These are phyloP conservation scores for Colletotrichum sp. DNA, from an alignment of 2,329 filamentous ascomycete species.

Conservation along the genomic window DNA sequence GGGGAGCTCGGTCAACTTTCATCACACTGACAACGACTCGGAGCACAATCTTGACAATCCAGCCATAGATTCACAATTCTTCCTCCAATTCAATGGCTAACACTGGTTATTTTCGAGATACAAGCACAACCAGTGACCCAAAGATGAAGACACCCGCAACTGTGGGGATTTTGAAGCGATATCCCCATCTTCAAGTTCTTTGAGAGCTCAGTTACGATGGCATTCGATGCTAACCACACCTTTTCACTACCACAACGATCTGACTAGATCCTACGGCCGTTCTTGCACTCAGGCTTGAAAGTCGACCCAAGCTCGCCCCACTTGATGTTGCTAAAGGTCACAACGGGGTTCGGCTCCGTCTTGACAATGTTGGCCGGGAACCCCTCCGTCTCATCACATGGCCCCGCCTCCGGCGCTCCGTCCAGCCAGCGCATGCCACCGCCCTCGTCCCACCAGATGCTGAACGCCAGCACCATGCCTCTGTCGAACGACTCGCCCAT, in stretches of 20 bases:
- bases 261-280: not conserved
- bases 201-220: not conserved
- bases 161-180: not conserved
- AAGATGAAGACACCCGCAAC: not conserved
- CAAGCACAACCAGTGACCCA: not conserved
- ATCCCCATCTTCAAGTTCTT: not conserved
- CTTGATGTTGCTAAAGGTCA: conserved; percentile 61
- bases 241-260: not conserved
- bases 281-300: conserved; percentile 29
- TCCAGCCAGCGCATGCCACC: conserved; percentile 61
- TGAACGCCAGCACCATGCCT: conserved; percentile 57
- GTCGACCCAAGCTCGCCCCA: conserved; percentile 66
- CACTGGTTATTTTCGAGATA: accelerated
- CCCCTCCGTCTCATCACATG: conserved; percentile 58
- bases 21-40: not conserved
- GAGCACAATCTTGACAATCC: not conserved
- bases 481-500: conserved; percentile 50
- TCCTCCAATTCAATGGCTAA: not conserved
- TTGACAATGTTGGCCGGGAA: conserved; percentile 51
- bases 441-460: conserved; percentile 56
- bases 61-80: not conserved
- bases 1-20: not conserved
- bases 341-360: conserved; percentile 50
- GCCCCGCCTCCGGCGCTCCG: conserved; percentile 44
- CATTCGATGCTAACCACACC: not conserved